Evolutionary conservation across 371 early-diverging fungal genomes (phyloP), one percentile per base, ranked within the genome.

Genomic region (Rhizomucor miehei): DNA sequence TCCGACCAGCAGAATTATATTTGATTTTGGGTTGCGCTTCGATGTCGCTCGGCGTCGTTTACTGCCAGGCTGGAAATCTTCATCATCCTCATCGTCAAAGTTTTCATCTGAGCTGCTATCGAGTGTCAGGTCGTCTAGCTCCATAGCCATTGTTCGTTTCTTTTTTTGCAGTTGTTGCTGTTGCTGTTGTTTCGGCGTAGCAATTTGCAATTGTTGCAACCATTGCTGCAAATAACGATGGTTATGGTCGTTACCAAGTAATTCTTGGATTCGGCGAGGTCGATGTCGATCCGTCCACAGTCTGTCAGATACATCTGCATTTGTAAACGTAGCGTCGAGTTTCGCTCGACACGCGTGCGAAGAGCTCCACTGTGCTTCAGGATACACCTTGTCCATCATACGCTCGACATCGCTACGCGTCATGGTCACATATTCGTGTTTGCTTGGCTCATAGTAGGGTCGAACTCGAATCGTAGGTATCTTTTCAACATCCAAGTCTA

Each of bases 1-100:
- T 0, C 94, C 94, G 2, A 80, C 67, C 4, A 94, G 50, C 10
- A 92, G 59, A 14, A 87, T 69, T 25, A 86, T 63, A 56, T 87
- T 88, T 11, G 79, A 76, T 19, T 56, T 41, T 41, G 41, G 29
- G 5, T 29, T 29, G 29, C 29, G 29, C 8, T 29, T 29, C 5
- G 29, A 29, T 29, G 29, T 29, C 8, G 8, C 29, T 11, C 19
- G 3, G 3, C 41, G 41, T 41, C 19, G 14, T 19, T 41, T 41
- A 11, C 11, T 41, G 11, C 41, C 41, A 4, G 19, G 41, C 41
- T 14, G 14, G 19, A 41, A 41, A 14, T 41, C 41, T 41, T 19
- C 41, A 41, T 41, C 41, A 14, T 41, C 12, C 11, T 14, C 16
- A 12, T 41, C 41, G 12, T 41, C 41, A n/a, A n/a, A n/a, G 19